These are phyloP conservation scores for Juglanconis sp. DNA, from an alignment of 2,329 filamentous ascomycete genomes.

Conservation along the genomic window DNA sequence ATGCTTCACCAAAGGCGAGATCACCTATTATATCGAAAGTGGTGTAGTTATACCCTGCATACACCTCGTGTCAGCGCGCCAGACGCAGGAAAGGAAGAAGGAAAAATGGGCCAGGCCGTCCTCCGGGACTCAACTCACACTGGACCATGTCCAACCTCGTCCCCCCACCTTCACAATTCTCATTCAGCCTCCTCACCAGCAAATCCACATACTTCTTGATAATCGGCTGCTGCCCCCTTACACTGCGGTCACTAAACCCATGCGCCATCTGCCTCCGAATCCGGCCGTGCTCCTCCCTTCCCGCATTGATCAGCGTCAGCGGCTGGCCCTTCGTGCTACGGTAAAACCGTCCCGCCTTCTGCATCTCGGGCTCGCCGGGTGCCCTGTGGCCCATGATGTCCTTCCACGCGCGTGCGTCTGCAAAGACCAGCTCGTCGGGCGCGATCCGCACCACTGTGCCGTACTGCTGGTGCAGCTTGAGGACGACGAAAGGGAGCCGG, in stretches of 20 bases:
- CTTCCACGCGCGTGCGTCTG: slow-evolving; percentile 31
- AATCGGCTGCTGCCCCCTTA: slow-evolving; percentile 15
- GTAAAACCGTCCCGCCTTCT: slow-evolving; percentile 4
- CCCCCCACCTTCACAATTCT: not conserved
- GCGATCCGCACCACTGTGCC: slow-evolving; percentile 41
- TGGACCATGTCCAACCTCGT: slow-evolving; percentile 1
- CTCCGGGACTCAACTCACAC: not conserved
- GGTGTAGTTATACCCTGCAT: slow-evolving; percentile 15
- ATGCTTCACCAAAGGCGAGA: slow-evolving; percentile 16
- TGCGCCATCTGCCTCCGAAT: slow-evolving; percentile 13
- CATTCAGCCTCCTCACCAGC: slow-evolving; percentile 2
- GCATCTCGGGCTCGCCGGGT: slow-evolving; percentile 1
- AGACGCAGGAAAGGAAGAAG: not conserved
- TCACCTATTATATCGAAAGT: slow-evolving; percentile 16
- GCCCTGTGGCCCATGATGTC: slow-evolving; percentile 27
- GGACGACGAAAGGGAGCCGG: slow-evolving; percentile 8
- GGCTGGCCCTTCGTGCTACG: not conserved
- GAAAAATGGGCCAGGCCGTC: too few species aligned
- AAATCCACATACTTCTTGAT: slow-evolving; percentile 12
- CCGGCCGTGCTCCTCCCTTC: slow-evolving; percentile 9
- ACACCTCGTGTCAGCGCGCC: not conserved
- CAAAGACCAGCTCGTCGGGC: slow-evolving; percentile 40
- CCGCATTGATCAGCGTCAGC: not conserved
- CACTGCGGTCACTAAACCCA: slow-evolving; percentile 12
- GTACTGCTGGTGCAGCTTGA: slow-evolving; percentile 31